A percentile compares a stretch with the other conserved stretches of the same genome.
Evolutionary conservation across 192 early-diverging fungal species (phyloP).

Genomic region (Phlyctochytrium planicorne): DNA sequence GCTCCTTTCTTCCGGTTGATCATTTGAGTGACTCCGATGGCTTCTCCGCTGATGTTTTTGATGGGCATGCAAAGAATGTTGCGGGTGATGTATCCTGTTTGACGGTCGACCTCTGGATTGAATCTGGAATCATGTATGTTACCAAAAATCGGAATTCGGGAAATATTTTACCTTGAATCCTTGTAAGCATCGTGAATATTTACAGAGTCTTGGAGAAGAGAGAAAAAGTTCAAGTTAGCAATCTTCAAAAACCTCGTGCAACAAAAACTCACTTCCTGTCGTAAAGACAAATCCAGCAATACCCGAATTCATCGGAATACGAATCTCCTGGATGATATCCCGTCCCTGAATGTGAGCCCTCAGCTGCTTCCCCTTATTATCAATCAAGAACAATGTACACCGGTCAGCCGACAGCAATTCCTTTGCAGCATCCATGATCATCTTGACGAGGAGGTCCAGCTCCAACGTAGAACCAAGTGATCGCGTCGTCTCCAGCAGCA

Average conservation of each 20-base stretch:
- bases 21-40: conserved; percentile 56
- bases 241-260: conserved; percentile 5
- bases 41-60: conserved; percentile 44
- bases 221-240: neutral
- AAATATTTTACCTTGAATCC: conserved; percentile 26
- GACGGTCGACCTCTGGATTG: conserved; percentile 49
- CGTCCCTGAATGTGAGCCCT: conserved; percentile 41
- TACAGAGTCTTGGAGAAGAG: conserved; percentile 30
- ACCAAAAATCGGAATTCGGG: neutral
- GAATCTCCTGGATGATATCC: conserved; percentile 42
- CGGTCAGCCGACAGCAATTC: conserved; percentile 46
- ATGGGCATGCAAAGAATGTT: conserved; percentile 53
- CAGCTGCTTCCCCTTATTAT: conserved; percentile 38
- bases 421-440: conserved; percentile 53
- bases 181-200: conserved; percentile 51
- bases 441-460: conserved; percentile 37
- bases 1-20: conserved; percentile 46
- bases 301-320: conserved; percentile 34
- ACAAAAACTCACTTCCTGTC: conserved; percentile 27
- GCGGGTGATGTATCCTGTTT: conserved; percentile 46
- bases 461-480: conserved; percentile 45
- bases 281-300: conserved; percentile 50
- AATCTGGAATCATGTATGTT: conserved; percentile 24
- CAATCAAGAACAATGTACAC: conserved; percentile 46
- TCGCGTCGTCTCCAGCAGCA: conserved; percentile 50